These are phyloP conservation scores for Chalciporus chontae DNA, from an alignment of 768 basidiomycete species.

Conservation along the genomic window DNA sequence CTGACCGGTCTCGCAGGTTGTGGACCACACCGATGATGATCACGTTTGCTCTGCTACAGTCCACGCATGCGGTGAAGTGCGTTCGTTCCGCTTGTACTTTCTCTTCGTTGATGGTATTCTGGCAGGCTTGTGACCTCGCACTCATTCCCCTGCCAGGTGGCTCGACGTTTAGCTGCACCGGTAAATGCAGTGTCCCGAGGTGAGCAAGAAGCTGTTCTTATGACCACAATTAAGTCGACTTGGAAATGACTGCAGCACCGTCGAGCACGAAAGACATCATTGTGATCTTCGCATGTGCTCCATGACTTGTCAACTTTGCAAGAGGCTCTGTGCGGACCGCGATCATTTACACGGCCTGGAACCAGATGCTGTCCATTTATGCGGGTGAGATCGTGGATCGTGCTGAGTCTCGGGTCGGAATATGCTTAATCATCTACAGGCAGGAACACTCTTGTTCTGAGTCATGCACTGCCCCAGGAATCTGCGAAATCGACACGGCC, in stretches of 20 bases:
- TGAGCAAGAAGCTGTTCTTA: slow-evolving; percentile 14
- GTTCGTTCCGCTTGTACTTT: neutral
- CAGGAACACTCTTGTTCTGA: slow-evolving; percentile 49
- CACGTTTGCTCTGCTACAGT: slow-evolving; percentile 50
- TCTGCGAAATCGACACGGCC: slow-evolving; percentile 53
- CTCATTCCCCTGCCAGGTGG: slow-evolving; percentile 24
- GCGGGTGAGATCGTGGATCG: slow-evolving; percentile 40
- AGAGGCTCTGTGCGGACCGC: slow-evolving; percentile 41
- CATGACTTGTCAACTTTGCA: slow-evolving; percentile 52
- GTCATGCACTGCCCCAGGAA: slow-evolving; percentile 44
- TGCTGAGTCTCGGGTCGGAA: slow-evolving; percentile 3
- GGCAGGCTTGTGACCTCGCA: slow-evolving; percentile 40
- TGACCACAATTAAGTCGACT: slow-evolving; percentile 18
- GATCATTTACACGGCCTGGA: slow-evolving; percentile 54
- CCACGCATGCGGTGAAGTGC: slow-evolving; percentile 56
- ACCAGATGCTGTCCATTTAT: slow-evolving; percentile 44
- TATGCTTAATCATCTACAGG: neutral
- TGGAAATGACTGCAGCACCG: slow-evolving; percentile 26
- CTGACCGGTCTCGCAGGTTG: slow-evolving; percentile 33
- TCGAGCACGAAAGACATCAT: slow-evolving; percentile 43
- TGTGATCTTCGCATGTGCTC: slow-evolving; percentile 56
- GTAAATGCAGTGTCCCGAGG: slow-evolving; percentile 42
- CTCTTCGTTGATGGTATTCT: neutral
- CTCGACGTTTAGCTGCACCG: slow-evolving; percentile 36
- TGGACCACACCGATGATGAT: slow-evolving; percentile 43